A percentile compares a stretch with the other conserved stretches of the same genome.
These are phyloP conservation scores for Hordeum vulgare DNA, from an alignment of 176 grass and related monocot species.

Conservation along the genomic window DNA sequence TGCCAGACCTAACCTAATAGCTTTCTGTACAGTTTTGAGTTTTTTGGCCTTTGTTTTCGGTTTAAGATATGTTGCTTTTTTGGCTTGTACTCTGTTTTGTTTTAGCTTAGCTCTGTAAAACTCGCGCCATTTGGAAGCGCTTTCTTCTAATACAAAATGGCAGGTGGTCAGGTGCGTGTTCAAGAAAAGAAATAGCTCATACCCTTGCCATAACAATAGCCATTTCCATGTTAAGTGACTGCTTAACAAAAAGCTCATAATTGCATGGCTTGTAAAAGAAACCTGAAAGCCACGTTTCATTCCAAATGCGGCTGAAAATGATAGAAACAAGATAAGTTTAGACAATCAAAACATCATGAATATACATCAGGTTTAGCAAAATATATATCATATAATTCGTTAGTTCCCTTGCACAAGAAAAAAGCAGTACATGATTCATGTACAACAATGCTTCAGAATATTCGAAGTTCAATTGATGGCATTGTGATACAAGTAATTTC, in stretches of 20 bases:
- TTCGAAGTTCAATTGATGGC: not conserved
- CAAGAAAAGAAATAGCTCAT: constrained; percentile 18
- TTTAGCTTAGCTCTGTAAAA: not conserved
- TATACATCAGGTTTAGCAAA: not conserved
- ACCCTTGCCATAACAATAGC: constrained; percentile 98
- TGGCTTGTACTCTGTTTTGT: not conserved
- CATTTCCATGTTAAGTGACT: constrained; percentile 99
- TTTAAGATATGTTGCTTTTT: not conserved
- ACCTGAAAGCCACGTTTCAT: constrained; percentile 86
- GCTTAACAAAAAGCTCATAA: constrained; percentile 98
- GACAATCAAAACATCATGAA: not conserved
- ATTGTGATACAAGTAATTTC: constrained; percentile 1
- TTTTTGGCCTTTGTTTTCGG: not conserved
- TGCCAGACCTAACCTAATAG: not conserved
- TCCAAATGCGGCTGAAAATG: constrained; percentile 89
- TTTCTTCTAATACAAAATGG: not conserved
- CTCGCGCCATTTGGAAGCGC: not conserved
- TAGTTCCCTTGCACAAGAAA: not conserved
- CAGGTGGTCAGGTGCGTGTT: not conserved
- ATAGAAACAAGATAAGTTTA: not conserved
- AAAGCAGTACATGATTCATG: not conserved
- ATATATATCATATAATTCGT: not conserved
- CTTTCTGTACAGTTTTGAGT: not conserved
- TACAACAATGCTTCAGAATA: constrained; percentile 7
- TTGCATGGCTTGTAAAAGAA: constrained; percentile 99